Evolutionary conservation across 805 yeast genomes (phyloP).

Genomic region (Diddensiella caesifluorescens): DNA sequence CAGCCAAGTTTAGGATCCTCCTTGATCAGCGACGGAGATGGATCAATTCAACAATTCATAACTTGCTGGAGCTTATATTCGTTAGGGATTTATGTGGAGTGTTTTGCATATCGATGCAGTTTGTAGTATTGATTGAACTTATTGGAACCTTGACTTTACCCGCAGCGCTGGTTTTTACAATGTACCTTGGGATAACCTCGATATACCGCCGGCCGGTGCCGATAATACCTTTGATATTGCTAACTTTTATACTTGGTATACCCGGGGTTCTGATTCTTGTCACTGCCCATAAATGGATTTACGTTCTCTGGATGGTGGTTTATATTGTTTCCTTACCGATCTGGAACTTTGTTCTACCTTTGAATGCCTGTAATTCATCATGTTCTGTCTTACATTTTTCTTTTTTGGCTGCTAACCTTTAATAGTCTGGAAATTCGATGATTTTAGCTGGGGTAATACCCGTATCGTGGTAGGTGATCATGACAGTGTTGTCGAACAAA

Average conservation of each 20-base stretch:
- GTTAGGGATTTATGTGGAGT: constrained; percentile 90
- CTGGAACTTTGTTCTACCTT: constrained; percentile 86
- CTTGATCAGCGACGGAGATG: constrained; percentile 93
- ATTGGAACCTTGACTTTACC: constrained; percentile 87
- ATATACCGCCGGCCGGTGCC: constrained; percentile 74
- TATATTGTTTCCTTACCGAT: constrained; percentile 81
- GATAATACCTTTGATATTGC: constrained; percentile 62
- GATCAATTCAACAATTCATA: constrained; percentile 94
- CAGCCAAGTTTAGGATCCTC: constrained; percentile 69
- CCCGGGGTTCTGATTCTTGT: constrained; percentile 79
- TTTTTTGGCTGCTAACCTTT: constrained; percentile 1
- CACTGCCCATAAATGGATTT: constrained; percentile 65
- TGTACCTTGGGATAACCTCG: constrained; percentile 70
- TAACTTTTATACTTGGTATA: constrained; percentile 75
- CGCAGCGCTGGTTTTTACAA: constrained; percentile 75
- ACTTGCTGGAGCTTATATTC: constrained; percentile 77
- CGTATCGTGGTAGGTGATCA: constrained; percentile 52
- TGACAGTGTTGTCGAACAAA: constrained; percentile 33
- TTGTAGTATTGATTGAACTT: constrained; percentile 76
- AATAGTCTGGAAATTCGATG: constrained; percentile 80
- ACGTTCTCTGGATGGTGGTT: constrained; percentile 71
- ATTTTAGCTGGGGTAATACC: constrained; percentile 95
- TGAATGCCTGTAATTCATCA: constrained; percentile 53
- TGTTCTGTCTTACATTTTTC: background rate
- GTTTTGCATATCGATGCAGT: constrained; percentile 92